Conservation (phyloP, 495 filamentous ascomycete species). For the Paragyromitra xinjiangensis region DNA sequence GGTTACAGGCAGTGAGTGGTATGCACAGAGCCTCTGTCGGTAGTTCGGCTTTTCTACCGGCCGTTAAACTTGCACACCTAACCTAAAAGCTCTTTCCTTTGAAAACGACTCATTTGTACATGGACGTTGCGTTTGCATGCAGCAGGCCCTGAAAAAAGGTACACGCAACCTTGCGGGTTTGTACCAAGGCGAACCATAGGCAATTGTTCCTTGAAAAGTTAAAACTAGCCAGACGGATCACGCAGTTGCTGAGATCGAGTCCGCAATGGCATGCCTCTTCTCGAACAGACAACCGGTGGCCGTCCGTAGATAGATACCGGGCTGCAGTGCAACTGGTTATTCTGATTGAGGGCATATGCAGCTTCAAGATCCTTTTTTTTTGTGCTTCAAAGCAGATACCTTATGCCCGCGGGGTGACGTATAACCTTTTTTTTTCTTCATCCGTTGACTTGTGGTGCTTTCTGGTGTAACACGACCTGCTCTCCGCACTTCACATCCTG, state of each 20-base stretch:
- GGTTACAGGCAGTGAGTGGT: background rate
- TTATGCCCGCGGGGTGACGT: constrained; percentile 19
- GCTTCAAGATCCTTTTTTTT: constrained; percentile 10
- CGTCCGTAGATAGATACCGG: constrained; percentile 4
- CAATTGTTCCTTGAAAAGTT: constrained; percentile 3
- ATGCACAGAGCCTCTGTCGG: constrained; percentile 22
- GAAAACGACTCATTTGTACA: constrained; percentile 15
- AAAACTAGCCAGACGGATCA: constrained; percentile 11
- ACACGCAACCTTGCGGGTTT: constrained; percentile 30
- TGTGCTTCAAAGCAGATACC: constrained; percentile 14
- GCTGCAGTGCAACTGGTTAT: constrained; percentile 1
- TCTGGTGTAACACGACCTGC: constrained; percentile 22
- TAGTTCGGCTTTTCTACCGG: constrained; percentile 37
- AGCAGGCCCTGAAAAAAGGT: constrained; percentile 34
- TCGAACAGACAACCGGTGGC: constrained; percentile 17
- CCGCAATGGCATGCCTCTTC: constrained; percentile 35
- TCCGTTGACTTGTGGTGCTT: constrained; percentile 39
- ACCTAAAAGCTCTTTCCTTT: background rate
- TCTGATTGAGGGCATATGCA: constrained; percentile 47
- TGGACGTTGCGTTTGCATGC: constrained; percentile 34
- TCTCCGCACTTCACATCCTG: constrained; percentile 3
- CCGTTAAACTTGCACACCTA: constrained; percentile 19
- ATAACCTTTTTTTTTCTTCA: constrained; percentile 41
- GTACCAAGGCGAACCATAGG: constrained; percentile 19
- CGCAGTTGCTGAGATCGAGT: constrained; percentile 21